phyloP scores from a whole-genome alignment of 495 filamentous ascomycete species.

The Aspergillus carlsbadensis region DNA sequence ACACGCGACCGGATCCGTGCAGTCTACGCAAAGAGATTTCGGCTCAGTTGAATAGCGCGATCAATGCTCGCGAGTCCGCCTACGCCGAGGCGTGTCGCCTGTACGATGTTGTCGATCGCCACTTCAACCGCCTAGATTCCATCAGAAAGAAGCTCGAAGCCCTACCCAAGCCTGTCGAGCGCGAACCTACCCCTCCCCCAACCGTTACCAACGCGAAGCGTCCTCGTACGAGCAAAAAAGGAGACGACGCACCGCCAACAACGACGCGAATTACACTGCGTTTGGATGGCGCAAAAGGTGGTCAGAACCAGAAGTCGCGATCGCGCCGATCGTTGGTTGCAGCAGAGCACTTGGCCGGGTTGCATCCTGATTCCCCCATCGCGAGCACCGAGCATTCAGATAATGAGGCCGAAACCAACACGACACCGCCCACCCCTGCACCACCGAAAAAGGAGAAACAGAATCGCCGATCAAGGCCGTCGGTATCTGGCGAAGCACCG shows the following conservation, averaged over 20 bases:
- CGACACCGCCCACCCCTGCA: slow-evolving; percentile 4
- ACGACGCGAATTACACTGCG: slow-evolving; percentile 63
- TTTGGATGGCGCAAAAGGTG: slow-evolving; percentile 50
- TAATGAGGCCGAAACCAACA: slow-evolving; percentile 31
- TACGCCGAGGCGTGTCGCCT: slow-evolving; percentile 83
- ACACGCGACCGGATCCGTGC: slow-evolving; percentile 52
- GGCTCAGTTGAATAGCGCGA: slow-evolving; percentile 65
- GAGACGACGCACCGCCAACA: slow-evolving; percentile 32
- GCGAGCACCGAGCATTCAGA: slow-evolving; percentile 50
- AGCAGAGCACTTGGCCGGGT: slow-evolving; percentile 32
- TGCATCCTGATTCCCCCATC: slow-evolving; percentile 45
- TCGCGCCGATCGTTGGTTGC: slow-evolving; percentile 39
- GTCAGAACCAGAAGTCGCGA: slow-evolving; percentile 32
- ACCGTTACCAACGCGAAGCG: slow-evolving; percentile 54
- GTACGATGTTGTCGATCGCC: slow-evolving; percentile 73
- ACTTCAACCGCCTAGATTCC: slow-evolving; percentile 70
- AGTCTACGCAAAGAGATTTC: slow-evolving; percentile 76
- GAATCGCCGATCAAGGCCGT: slow-evolving; percentile 44
- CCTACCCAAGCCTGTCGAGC: slow-evolving; percentile 69
- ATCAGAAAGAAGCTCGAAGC: slow-evolving; percentile 81
- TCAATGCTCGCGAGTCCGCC: slow-evolving; percentile 72
- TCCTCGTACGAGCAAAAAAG: slow-evolving; percentile 44
- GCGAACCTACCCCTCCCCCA: slow-evolving; percentile 61
- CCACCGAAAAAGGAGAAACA: slow-evolving; percentile 38
- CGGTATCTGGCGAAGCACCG: slow-evolving; percentile 29